A percentile compares a stretch with the other conserved stretches of the same genome.
Conservation (phyloP, 108 stramenopile genomes). For the Skeletonema tropicum region DNA sequence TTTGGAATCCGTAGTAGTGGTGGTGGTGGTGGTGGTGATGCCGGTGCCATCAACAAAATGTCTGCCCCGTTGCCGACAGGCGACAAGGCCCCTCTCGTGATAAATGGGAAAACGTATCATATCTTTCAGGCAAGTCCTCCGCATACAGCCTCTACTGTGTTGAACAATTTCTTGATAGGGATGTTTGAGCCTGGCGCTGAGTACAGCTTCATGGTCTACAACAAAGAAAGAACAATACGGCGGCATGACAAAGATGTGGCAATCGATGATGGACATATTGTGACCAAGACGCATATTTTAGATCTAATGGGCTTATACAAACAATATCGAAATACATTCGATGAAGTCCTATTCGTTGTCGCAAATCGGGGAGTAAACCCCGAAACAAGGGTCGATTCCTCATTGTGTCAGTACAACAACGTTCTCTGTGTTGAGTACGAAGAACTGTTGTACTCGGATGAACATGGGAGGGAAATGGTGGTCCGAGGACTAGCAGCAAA, state of each 20-base stretch:
- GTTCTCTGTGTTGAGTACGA: constrained; percentile 41
- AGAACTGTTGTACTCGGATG: constrained; percentile 19
- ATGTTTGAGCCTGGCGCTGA: constrained; percentile 32
- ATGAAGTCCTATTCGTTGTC: constrained; percentile 37
- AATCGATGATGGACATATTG: constrained; percentile 7
- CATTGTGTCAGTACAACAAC: constrained; percentile 30
- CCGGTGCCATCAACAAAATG: background rate
- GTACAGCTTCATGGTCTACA: constrained; percentile 34
- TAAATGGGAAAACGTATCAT: constrained; percentile 34
- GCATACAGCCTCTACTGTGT: constrained; percentile 24
- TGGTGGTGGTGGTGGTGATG: background rate
- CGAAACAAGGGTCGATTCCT: constrained; percentile 21
- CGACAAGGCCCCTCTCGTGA: constrained; percentile 1
- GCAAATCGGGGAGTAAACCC: constrained; percentile 10
- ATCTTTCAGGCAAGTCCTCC: constrained; percentile 38
- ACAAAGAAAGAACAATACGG: constrained; percentile 14
- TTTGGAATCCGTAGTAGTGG: background rate
- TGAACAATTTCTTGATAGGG: constrained; percentile 37
- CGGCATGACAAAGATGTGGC: constrained; percentile 16
- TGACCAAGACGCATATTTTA: constrained; percentile 24
- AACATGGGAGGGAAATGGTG: constrained; percentile 16
- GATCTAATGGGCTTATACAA: constrained; percentile 33
- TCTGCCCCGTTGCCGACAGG: background rate
- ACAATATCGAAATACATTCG: constrained; percentile 9
- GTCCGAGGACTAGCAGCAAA: constrained; percentile 15